Conservation (phyloP, 352 stramenopile genomes). For the Phytophthora europaea region DNA sequence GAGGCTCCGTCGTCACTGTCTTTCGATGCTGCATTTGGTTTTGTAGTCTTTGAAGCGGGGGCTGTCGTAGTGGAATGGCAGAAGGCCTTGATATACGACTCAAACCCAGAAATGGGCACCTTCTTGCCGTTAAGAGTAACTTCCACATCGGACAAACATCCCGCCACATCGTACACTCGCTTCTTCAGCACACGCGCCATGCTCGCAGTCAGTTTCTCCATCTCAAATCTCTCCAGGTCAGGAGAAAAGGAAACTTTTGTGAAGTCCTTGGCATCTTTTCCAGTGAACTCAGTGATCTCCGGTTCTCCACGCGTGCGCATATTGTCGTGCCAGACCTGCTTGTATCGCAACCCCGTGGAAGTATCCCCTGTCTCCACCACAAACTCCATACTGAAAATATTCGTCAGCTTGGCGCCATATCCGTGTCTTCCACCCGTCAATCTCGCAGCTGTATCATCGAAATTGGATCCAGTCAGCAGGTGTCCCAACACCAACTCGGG, state of each 20-base stretch:
- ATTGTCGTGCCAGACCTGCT: conserved; percentile 97
- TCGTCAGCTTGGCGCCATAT: conserved; percentile 98
- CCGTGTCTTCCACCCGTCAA: conserved; percentile 97
- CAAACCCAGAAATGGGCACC: conserved; percentile 94
- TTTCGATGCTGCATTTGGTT: conserved; percentile 9
- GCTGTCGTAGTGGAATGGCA: conserved; percentile 62
- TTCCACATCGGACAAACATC: conserved; percentile 93
- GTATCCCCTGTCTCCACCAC: conserved; percentile 98
- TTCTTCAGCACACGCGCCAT: conserved; percentile 96
- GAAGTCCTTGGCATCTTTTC: conserved; percentile 92
- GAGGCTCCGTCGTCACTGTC: conserved; percentile 69
- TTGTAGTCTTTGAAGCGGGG: background rate
- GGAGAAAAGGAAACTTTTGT: conserved; percentile 98
- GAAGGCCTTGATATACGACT: conserved; percentile 97
- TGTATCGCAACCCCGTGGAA: conserved; percentile 78
- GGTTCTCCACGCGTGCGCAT: conserved; percentile 95
- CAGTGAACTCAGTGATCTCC: conserved; percentile 80
- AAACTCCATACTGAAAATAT: conserved; percentile 99
- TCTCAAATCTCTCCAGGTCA: conserved; percentile 97
- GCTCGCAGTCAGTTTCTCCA: conserved; percentile 94
- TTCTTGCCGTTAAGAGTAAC: conserved; percentile 95
- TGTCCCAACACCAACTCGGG: conserved; percentile 99
- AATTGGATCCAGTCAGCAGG: conserved; percentile 99
- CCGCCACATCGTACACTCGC: conserved; percentile 99
- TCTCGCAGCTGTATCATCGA: conserved; percentile 98